A percentile compares a stretch with the other conserved stretches of the same genome.
These are phyloP conservation scores for Tolypocladium tropicale DNA, from an alignment of 2,329 filamentous ascomycete genomes.

Conservation along the genomic window DNA sequence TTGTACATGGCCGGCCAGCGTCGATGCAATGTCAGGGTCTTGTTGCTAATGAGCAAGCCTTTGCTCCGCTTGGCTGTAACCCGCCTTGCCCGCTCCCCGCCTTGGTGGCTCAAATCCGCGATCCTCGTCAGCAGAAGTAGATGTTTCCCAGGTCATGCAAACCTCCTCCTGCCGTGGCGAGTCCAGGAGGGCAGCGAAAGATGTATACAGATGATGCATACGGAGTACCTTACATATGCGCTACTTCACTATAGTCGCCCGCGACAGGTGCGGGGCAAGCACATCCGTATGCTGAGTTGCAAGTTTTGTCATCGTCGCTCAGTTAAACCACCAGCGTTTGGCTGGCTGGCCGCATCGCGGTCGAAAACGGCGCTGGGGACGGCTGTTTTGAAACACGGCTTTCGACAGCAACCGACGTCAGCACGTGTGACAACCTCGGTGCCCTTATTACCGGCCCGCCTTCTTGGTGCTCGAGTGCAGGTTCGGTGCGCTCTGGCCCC, in stretches of 20 bases:
- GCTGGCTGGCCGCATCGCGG: not conserved
- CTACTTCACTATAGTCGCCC: not conserved
- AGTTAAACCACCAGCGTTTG: not conserved
- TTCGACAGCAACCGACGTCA: not conserved
- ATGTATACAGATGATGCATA: not conserved
- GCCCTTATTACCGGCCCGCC: not conserved
- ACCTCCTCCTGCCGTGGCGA: not conserved
- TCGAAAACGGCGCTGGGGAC: not conserved
- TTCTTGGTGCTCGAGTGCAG: not conserved
- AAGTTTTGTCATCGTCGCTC: too few species aligned
- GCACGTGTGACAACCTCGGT: not conserved
- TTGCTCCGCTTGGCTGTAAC: not conserved
- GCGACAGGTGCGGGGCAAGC: not conserved
- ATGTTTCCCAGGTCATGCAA: not conserved
- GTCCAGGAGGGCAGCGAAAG: not conserved
- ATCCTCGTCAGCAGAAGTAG: not conserved
- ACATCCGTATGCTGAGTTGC: not conserved
- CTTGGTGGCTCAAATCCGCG: not conserved
- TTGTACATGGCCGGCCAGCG: not conserved
- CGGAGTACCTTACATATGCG: too few species aligned
- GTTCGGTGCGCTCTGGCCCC: not conserved
- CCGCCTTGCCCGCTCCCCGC: not conserved
- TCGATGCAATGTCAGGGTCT: not conserved
- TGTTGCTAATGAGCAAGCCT: not conserved
- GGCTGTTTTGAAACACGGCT: not conserved